Percentiles rank a stretch among this genome's conserved stretches.
Conservation (phyloP, 257 asterid genomes). For the Solanum clarkiae region DNA sequence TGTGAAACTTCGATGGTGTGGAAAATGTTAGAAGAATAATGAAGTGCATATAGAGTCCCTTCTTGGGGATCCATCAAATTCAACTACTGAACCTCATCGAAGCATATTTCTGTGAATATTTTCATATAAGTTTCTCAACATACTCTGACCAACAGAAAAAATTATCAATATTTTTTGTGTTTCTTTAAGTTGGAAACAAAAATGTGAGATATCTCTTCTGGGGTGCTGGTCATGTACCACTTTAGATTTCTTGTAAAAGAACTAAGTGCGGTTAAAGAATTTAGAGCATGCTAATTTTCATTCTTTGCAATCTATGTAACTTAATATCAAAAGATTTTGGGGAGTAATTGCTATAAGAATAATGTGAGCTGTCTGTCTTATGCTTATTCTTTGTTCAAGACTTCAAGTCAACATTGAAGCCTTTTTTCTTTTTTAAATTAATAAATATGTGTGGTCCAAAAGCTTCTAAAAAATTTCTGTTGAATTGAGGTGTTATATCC, state of each 20-base stretch:
- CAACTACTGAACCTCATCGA: not conserved
- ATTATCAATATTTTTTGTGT: not conserved
- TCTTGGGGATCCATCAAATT: not conserved
- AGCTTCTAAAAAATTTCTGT: not conserved
- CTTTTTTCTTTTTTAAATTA: not conserved
- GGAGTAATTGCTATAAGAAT: not conserved
- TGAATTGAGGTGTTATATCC: not conserved
- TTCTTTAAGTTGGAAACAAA: not conserved
- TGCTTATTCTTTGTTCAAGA: not conserved
- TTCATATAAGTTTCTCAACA: not conserved
- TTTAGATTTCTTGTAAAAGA: not conserved
- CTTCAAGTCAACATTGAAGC: not conserved
- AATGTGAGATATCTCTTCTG: not conserved
- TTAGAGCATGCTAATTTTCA: not conserved
- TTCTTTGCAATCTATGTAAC: not conserved
- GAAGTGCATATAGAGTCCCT: not conserved
- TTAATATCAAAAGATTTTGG: not conserved
- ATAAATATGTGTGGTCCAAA: not conserved
- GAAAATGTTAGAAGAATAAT: not conserved
- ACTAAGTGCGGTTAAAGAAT: not conserved
- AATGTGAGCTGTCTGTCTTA: not conserved
- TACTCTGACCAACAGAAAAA: not conserved
- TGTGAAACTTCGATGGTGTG: not conserved
- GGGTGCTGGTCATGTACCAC: not conserved
- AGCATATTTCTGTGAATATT: not conserved